Evolutionary conservation across 306 rosid genomes (phyloP), one percentile per base, ranked within the genome.

Genomic region (Cicer bijugum): DNA sequence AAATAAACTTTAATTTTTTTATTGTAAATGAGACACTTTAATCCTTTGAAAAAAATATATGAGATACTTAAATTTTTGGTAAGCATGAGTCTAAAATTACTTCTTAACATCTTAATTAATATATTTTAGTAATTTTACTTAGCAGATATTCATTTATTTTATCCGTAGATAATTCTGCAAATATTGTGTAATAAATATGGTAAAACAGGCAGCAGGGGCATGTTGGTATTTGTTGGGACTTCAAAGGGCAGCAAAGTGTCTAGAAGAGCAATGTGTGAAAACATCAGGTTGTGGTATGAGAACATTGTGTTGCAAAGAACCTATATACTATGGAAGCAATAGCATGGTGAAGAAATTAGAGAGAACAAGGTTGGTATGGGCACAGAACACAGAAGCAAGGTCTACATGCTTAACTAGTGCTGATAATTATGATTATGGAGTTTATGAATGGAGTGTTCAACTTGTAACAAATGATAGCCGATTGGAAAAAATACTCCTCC

Each of bases 181-280:
- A 28, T 3, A 28, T 28, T 28, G 33, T 28, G 33, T 3, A 28
- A 28, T 28, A 51, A n/a, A 6, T 53, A 7, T 35, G 44, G 23
- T 15, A 12, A 67, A 52, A 62, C 80, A 93, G 98, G 98, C 97
- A 42, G 97, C 97, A 75, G 98, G 98, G 57, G 96, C 96, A n/a
- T 94, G 98, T 69, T 94, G 98, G 98, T 94, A 94, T 79, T 81
- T 94, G 76, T 71, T 94, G 15, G 98, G 98, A 40, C 69, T 94
- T 16, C 98, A 94, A 72, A 88, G 98, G 77, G 90, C 95, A 69
- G 66, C 81, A 4, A 87, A 86, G 38, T 94, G 98, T 82, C 75
- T 94, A 1, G 84, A 75, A 79, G 85, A 88, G 74, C 90, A 91
- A 55, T 94, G 98, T 77, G 69, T 57, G 38, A 81, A 19, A 42